Conservation (phyloP, 2,329 filamentous ascomycete genomes). For the Paracamarosporium sp. region DNA sequence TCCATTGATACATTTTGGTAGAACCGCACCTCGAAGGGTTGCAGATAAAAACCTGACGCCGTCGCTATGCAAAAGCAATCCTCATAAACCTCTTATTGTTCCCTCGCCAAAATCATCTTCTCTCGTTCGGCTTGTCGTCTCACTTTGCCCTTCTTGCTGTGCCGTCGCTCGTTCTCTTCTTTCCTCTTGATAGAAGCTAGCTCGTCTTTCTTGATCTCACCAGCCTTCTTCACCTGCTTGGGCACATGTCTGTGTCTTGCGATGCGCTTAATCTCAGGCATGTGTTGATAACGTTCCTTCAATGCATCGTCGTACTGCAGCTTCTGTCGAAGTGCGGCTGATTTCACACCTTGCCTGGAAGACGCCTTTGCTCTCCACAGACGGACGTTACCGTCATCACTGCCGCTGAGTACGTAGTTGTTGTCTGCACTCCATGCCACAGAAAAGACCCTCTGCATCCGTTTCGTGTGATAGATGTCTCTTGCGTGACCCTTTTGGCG, state of each 20-base stretch:
- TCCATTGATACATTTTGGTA: not conserved
- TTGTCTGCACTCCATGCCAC: constrained; percentile 86
- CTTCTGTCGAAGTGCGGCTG: constrained; percentile 81
- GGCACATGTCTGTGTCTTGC: constrained; percentile 89
- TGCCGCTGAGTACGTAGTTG: constrained; percentile 87
- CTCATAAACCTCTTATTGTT: constrained; percentile 54
- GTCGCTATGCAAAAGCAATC: constrained; percentile 39
- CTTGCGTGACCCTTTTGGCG: constrained; percentile 81
- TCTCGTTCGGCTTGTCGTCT: constrained; percentile 81
- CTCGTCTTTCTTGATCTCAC: constrained; percentile 92
- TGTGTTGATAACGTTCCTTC: constrained; percentile 84
- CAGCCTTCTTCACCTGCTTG: constrained; percentile 93
- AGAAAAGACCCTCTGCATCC: constrained; percentile 94
- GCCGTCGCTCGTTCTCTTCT: constrained; percentile 93
- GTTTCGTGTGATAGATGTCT: constrained; percentile 96
- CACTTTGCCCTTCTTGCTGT: constrained; percentile 82
- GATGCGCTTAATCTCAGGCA: constrained; percentile 95
- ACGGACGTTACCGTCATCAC: constrained; percentile 89
- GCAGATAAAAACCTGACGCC: constrained; percentile 27
- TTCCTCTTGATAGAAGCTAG: constrained; percentile 84
- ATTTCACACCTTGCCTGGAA: constrained; percentile 82
- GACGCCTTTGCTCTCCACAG: constrained; percentile 91
- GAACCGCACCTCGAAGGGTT: not conserved
- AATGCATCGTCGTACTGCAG: constrained; percentile 91
- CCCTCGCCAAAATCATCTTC: constrained; percentile 83